Base-by-base conservation (phyloP, 306 rosid genomes). In the Luffa acutangula region DNA sequence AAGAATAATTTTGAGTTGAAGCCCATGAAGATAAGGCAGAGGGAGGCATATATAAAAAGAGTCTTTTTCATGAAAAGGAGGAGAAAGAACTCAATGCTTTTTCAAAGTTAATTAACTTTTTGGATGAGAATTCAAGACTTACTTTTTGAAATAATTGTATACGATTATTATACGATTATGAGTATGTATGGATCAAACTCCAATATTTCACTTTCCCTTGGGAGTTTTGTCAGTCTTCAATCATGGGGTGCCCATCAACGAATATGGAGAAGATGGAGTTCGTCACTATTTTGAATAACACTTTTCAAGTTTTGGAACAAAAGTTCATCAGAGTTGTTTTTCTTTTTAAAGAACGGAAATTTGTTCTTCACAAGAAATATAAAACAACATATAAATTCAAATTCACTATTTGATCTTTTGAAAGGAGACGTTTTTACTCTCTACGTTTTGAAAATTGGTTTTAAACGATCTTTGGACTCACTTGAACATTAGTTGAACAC, bases 81-180 rank as follows among this genome's bases (percentile, higher is more conserved):
- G 3, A n/a, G 39, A 39, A 39, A 76, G 49, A 41, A 60, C 67
- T 77, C 80, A 39, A 54, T 54, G 80, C 80, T 48, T 71, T 12
- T 64, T 64, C 45, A 21, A 46, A 71, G 14, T 10, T 70, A 20
- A 70, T 70, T 39, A 70, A 70, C 54, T 18, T 76, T 76, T 76
- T 76, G 79, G 79, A 34, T 18, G 65, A 75, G 79, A 75, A 42
- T 41, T 67, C 6, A 70, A 10, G 76, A 70, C 76, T 43, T 41
- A 5, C 54, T n/a, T 41, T 67, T 67, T n/a, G 4, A 39, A 43
- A 70, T 70, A 17, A 42, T 60, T 10, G 33, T 25, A 11, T 60
- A 31, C 67, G 14, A 59, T 63, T 69, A 31, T 11, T 20, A 4
- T 10, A 5, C 49, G 46, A 39, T 9, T 66, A 8, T 17, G 49